Base-by-base conservation (phyloP, 192 early-diverging fungal genomes). In the Linnemannia zychae region DNA sequence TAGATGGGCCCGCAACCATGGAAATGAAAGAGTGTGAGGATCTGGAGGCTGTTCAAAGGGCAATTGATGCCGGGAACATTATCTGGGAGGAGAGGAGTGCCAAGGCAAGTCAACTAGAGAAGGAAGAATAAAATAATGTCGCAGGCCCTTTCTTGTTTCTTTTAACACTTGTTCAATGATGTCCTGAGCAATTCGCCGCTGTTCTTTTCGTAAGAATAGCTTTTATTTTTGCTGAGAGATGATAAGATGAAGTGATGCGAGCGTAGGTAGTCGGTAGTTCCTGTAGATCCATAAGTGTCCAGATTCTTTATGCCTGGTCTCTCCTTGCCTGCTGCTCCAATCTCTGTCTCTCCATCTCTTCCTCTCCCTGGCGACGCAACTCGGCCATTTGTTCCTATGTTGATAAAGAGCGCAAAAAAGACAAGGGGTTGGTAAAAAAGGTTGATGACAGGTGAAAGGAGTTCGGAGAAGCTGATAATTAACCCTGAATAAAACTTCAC, bases 1-100 rank as follows among this genome's bases (percentile, higher is more conserved):
- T 95, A 24, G 88, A 82, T 65, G 88, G 73, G 11, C 83, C 90
- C 44, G 84, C 90, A 72, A 91, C 83, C 0, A 24, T 85, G 31
- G 78, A 85, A 18, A 77, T 89, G 50, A 74, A 74, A 4, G 91
- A 90, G 24, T 72, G 90, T 28, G 77, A 81, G 65, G 76, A 88
- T 63, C 7, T 88, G 16, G 73, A 79, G 24, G 38, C 6, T 7
- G 77, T 85, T 33, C 69, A 79, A 24, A 15, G 31, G 4, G 83
- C 83, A 9, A 79, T 85, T 40, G 73, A 76, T n/a, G 70, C 70
- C 3, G 82, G 82, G 33, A 84, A 79, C 57, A 40, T 22, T 3
- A 74, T 83, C 47, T 69, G 33, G 71, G 46, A 71, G 3, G 57
- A 63, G 57, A 7, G 57, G 0, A 49, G 4, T 1, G 15, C 69